Base-by-base conservation (phyloP, 2,329 filamentous ascomycete genomes). In the Lomentospora prolificans region DNA sequence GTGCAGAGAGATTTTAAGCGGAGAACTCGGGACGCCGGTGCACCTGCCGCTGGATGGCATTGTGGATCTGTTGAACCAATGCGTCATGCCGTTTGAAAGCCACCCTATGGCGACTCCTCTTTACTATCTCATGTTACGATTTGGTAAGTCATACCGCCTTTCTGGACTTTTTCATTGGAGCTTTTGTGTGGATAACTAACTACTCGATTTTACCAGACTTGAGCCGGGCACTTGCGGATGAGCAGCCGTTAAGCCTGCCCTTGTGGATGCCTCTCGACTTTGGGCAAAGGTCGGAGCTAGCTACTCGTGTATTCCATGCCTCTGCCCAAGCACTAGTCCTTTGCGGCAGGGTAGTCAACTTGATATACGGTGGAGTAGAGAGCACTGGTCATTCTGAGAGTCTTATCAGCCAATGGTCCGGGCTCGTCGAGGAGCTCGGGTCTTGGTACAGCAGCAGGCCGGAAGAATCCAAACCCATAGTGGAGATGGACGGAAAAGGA, bases 271-370 rank as follows among this genome's bases (percentile, higher is more conserved):
- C 39, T 44, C 17, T 44, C 7, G 39, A 44, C 50, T n/a, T 28
- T 56, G 8, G 30, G 48, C 3, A 28, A 27, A 27, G 17, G 10
- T 19, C 51, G 30, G 56, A 48, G 54, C 33, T 17, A 9, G 12
- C 46, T 51, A 9, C 44, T 48, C 17, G 24, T 25, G n/a, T 24
- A 55, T 25, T 41, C 19, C 36, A 2, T 52, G 54, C 12, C 50
- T 27, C 62, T 5, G 50, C 57, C 46, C 63, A 66, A n/a, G 63
- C 68, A 0, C 56, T 70, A 3, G 58, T 68, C 17, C 59, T 70
- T 7, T 70, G 67, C 56, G 64, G 66, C 22, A 61, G 67, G 30
- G 70, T 70, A 27, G 59, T 72, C 28, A 67, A 67, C 19, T 63
- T 67, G 36, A 65, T 68, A 51, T 64, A 62, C 28, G 58, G 57